These are phyloP conservation scores for Saraca asoca DNA, from an alignment of 331 rosid species.

Conservation along the genomic window DNA sequence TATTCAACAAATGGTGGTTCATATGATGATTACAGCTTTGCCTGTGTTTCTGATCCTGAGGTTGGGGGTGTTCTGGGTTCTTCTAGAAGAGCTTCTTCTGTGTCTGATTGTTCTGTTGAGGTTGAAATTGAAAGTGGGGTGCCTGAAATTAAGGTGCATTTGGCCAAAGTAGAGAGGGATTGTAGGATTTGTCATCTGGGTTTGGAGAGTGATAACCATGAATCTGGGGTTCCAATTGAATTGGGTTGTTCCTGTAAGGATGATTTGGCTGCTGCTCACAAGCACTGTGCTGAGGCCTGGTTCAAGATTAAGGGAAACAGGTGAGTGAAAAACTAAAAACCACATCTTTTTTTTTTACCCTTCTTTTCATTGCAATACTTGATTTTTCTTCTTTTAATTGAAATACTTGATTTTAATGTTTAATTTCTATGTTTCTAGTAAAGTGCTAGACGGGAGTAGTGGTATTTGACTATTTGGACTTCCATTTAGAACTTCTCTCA, in stretches of 20 bases:
- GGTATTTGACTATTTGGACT: too few relatives aligned
- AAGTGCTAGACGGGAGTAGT: neutral
- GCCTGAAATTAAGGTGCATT: constrained; percentile 81
- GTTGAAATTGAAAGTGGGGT: constrained; percentile 60
- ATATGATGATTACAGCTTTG: constrained; percentile 72
- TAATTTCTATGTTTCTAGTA: neutral
- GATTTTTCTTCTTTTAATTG: too few relatives aligned
- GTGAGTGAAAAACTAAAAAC: constrained; percentile 51
- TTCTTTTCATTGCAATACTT: neutral
- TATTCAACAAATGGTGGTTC: constrained; percentile 88
- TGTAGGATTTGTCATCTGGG: constrained; percentile 97
- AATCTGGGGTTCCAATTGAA: constrained; percentile 76
- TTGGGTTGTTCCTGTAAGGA: constrained; percentile 95
- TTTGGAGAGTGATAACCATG: constrained; percentile 85
- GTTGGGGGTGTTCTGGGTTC: constrained; percentile 48
- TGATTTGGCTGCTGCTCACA: constrained; percentile 88
- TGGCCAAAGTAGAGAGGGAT: constrained; percentile 70
- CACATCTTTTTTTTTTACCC: constrained; percentile 5
- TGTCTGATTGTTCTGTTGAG: constrained; percentile 65
- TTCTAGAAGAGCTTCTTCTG: constrained; percentile 72
- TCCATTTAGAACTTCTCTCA: too few relatives aligned
- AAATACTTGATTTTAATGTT: neutral
- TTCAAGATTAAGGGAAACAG: constrained; percentile 86
- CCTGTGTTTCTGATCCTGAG: constrained; percentile 66
- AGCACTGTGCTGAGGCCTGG: constrained; percentile 91